Percentiles rank a stretch among this genome's conserved stretches.
These are phyloP conservation scores for Vitellaria paradoxa DNA, from an alignment of 179 eudicot species.

Conservation along the genomic window DNA sequence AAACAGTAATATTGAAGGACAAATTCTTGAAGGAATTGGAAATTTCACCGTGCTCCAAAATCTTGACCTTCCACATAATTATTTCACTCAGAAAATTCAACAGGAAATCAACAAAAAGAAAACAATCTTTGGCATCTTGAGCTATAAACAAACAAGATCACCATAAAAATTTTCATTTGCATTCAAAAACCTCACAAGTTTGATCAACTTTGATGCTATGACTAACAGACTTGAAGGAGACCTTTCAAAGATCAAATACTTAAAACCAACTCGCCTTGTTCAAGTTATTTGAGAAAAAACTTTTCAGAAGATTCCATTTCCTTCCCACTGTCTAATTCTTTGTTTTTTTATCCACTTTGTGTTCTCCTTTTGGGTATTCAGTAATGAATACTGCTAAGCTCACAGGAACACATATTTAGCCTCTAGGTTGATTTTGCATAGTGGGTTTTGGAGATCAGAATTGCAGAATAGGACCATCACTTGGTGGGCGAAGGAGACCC, in stretches of 20 bases:
- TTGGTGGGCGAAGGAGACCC: too few species aligned
- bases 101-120: conserved; percentile 29
- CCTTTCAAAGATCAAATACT: conserved; percentile 39
- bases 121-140: conserved; percentile 46
- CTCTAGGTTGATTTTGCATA: too few species aligned
- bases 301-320: too few species aligned
- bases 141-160: conserved; percentile 39
- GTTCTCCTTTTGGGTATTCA: too few species aligned
- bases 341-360: too few species aligned
- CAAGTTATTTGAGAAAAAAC: too few species aligned
- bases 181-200: conserved; percentile 45
- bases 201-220: conserved; percentile 46
- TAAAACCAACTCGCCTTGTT: conserved; percentile 40
- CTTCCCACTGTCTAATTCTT: too few species aligned
- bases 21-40: conserved; percentile 52
- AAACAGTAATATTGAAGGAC: conserved; percentile 51
- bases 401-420: too few species aligned
- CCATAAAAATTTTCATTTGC: conserved; percentile 48
- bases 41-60: conserved; percentile 33
- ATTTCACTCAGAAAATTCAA: conserved; percentile 44
- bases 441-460: too few species aligned
- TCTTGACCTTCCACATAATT: conserved; percentile 49
- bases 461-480: too few species aligned
- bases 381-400: too few species aligned
- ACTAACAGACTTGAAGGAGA: conserved; percentile 53